Percentiles rank a stretch among this genome's conserved stretches.
Conservation (phyloP, 768 basidiomycete species). For the Lyophyllum semitale region DNA sequence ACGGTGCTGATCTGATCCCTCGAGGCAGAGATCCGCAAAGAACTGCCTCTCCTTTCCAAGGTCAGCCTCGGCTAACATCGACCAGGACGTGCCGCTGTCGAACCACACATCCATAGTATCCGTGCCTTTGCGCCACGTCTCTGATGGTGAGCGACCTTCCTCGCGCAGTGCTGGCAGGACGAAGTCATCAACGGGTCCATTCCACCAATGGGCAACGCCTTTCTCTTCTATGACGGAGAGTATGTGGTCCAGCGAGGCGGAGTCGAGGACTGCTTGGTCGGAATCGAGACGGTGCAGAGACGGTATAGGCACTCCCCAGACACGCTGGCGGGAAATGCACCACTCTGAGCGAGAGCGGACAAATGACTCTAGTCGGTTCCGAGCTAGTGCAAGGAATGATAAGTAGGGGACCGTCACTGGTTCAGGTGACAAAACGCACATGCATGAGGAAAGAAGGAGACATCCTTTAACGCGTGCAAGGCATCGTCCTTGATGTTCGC, state of each 20-base stretch:
- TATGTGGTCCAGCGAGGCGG: constrained; percentile 71
- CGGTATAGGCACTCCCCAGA: constrained; percentile 98
- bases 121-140: constrained; percentile 73
- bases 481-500: constrained; percentile 82
- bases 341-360: constrained; percentile 90
- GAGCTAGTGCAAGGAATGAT: constrained; percentile 48
- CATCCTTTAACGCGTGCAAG: constrained; percentile 62
- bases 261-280: constrained; percentile 64
- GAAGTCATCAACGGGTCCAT: constrained; percentile 81
- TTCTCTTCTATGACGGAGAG: constrained; percentile 69
- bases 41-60: constrained; percentile 33
- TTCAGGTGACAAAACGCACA: constrained; percentile 46
- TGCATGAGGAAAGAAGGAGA: constrained; percentile 73
- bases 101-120: constrained; percentile 99
- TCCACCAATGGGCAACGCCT: constrained; percentile 91
- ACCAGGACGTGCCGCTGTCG: constrained; percentile 95
- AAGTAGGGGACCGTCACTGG: background rate
- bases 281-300: constrained; percentile 70
- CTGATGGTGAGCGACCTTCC: constrained; percentile 39
- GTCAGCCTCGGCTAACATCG: constrained; percentile 56
- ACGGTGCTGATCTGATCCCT: constrained; percentile 96
- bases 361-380: constrained; percentile 86
- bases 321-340: constrained; percentile 97
- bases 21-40: constrained; percentile 85
- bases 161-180: constrained; percentile 59